Conservation (phyloP, 1,284 basidiomycete genomes). For the Irpex rosettiformis region DNA sequence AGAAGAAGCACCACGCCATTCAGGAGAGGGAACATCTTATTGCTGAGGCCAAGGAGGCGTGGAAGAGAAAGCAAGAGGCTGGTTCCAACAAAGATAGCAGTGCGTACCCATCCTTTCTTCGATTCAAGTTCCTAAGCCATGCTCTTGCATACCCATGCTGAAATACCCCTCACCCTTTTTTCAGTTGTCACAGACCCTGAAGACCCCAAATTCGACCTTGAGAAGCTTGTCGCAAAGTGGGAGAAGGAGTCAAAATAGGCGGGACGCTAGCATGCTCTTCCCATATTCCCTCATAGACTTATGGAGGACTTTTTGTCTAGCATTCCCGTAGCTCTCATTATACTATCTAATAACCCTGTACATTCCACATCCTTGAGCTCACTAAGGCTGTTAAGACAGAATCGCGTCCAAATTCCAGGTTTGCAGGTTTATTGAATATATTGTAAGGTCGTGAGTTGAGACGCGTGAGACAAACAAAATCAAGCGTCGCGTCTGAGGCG, state of each 20-base stretch:
- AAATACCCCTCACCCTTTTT: constrained; percentile 6
- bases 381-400: neutral
- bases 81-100: constrained; percentile 41
- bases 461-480: constrained; percentile 12
- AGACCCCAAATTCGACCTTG: constrained; percentile 94
- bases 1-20: constrained; percentile 64
- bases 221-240: constrained; percentile 82
- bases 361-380: neutral
- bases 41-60: constrained; percentile 87
- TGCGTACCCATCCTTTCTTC: constrained; percentile 33
- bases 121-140: neutral
- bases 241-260: constrained; percentile 56
- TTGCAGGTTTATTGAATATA: neutral
- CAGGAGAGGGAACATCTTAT: constrained; percentile 79
- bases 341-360: constrained; percentile 15
- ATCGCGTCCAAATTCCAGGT: neutral
- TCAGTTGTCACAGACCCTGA: constrained; percentile 91
- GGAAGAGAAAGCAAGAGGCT: constrained; percentile 74
- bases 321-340: constrained; percentile 10
- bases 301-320: constrained; percentile 6
- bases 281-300: constrained; percentile 12
- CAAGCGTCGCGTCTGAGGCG: constrained; percentile 7
- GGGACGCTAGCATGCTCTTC: constrained; percentile 3
- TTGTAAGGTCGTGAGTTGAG: neutral
- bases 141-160: constrained; percentile 16